These are phyloP conservation scores for Penicillium polonicum DNA, from an alignment of 2,329 filamentous ascomycete species.

Conservation along the genomic window DNA sequence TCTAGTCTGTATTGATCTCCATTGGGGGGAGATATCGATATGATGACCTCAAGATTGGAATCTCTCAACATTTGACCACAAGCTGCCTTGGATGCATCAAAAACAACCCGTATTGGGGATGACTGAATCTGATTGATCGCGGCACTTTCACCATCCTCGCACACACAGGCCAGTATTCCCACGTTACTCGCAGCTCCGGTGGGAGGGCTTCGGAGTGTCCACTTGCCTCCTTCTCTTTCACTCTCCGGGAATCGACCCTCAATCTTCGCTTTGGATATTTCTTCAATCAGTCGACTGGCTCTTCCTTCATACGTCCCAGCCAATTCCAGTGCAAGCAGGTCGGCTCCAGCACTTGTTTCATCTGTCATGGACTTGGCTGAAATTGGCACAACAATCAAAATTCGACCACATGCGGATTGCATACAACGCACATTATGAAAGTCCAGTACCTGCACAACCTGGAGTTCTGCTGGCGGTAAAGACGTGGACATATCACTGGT, in stretches of 20 bases:
- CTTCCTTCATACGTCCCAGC: conserved; percentile 75
- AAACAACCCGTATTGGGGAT: conserved; percentile 38
- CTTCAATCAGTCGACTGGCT: conserved; percentile 74
- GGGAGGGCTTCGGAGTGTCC: conserved; percentile 69
- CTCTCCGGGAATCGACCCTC: conserved; percentile 79
- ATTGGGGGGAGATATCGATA: conserved; percentile 68
- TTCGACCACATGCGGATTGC: conserved; percentile 42
- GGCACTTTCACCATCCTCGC: conserved; percentile 43
- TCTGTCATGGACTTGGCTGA: conserved; percentile 21
- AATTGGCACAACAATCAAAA: conserved; percentile 39
- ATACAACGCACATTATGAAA: conserved; percentile 70
- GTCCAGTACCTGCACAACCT: conserved; percentile 70
- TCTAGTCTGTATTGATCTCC: conserved; percentile 59
- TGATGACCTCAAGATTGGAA: conserved; percentile 50
- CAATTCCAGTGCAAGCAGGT: conserved; percentile 68
- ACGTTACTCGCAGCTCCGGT: conserved; percentile 58
- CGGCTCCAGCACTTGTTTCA: conserved; percentile 24
- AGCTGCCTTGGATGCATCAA: conserved; percentile 35
- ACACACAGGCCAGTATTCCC: conserved; percentile 50
- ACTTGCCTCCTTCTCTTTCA: conserved; percentile 78
- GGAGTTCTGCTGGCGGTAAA: conserved; percentile 61
- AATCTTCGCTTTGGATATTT: conserved; percentile 79
- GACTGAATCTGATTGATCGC: conserved; percentile 52
- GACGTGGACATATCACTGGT: conserved; percentile 27
- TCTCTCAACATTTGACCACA: conserved; percentile 32